Evolutionary conservation across 441 rosid genomes (phyloP).

Genomic region (Euphorbia schlechtendalii): DNA sequence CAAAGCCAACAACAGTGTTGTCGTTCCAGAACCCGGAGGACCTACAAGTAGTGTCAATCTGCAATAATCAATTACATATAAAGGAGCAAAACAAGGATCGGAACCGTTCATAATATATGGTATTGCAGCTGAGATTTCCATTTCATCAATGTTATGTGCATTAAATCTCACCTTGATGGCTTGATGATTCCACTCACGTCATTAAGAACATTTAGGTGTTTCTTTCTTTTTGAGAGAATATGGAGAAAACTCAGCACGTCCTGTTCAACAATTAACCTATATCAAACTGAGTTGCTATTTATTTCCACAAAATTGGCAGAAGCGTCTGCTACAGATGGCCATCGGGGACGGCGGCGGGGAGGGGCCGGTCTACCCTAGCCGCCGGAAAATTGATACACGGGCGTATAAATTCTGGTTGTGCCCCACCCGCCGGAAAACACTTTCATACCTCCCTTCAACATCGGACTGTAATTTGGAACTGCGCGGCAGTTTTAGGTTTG

Average conservation of each 20-base stretch:
- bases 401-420: too few relatives aligned
- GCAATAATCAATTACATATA: not conserved
- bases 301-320: too few relatives aligned
- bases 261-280: slow-evolving; percentile 17
- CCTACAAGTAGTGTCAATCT: slow-evolving; percentile 53
- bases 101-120: not conserved
- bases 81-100: not conserved
- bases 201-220: slow-evolving; percentile 44
- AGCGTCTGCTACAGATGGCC: too few relatives aligned
- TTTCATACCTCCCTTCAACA: too few relatives aligned
- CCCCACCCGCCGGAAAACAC: too few relatives aligned
- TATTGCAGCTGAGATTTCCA: too few relatives aligned
- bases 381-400: too few relatives aligned
- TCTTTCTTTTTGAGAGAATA: slow-evolving; percentile 49
- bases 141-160: not conserved
- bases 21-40: slow-evolving; percentile 32
- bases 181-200: slow-evolving; percentile 68
- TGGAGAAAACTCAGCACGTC: slow-evolving; percentile 37
- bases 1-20: slow-evolving; percentile 23
- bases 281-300: too few relatives aligned
- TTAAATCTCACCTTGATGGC: slow-evolving; percentile 42
- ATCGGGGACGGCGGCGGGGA: too few relatives aligned
- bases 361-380: too few relatives aligned
- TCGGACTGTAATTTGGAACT: too few relatives aligned
- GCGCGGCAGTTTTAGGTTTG: too few relatives aligned